phyloP scores from a whole-genome alignment of 129 eudicot species.

The Logfia minima region DNA sequence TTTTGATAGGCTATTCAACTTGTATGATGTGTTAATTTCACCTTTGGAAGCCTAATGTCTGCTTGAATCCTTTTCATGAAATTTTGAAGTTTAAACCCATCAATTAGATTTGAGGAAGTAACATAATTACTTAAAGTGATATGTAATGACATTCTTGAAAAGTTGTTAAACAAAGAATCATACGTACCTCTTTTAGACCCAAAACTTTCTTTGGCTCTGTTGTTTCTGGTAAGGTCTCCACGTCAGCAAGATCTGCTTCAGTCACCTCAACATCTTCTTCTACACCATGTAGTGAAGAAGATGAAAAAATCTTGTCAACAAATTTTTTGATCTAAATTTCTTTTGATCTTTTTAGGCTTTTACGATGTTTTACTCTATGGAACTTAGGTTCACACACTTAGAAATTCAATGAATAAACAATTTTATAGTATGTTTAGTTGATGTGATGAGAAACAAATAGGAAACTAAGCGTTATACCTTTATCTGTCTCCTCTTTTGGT shows the following conservation, averaged over 20 bases:
- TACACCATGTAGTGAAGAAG: slow-evolving; percentile 10
- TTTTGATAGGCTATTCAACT: background rate
- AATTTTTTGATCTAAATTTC: background rate
- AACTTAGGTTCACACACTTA: background rate
- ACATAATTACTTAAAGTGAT: background rate
- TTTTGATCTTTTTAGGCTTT: slow-evolving; percentile 4
- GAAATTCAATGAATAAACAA: background rate
- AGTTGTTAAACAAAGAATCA: background rate
- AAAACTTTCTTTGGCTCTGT: slow-evolving; percentile 16
- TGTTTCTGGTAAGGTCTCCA: slow-evolving; percentile 13
- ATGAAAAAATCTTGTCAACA: background rate
- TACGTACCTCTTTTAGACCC: slow-evolving; percentile 19
- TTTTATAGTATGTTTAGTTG: background rate
- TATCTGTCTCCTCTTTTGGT: slow-evolving; percentile 26
- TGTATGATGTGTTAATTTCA: background rate
- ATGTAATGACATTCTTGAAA: slow-evolving; percentile 6
- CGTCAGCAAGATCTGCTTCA: slow-evolving; percentile 11
- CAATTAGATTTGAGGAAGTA: slow-evolving; percentile 11
- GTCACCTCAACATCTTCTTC: slow-evolving; percentile 29
- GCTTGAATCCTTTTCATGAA: background rate
- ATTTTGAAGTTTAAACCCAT: background rate
- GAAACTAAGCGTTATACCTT: slow-evolving; percentile 22
- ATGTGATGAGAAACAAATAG: background rate
- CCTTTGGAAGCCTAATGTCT: background rate
- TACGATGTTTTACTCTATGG: background rate